phyloP scores from a whole-genome alignment of 1,284 basidiomycete species.

The Ustilago xerochloae region DNA sequence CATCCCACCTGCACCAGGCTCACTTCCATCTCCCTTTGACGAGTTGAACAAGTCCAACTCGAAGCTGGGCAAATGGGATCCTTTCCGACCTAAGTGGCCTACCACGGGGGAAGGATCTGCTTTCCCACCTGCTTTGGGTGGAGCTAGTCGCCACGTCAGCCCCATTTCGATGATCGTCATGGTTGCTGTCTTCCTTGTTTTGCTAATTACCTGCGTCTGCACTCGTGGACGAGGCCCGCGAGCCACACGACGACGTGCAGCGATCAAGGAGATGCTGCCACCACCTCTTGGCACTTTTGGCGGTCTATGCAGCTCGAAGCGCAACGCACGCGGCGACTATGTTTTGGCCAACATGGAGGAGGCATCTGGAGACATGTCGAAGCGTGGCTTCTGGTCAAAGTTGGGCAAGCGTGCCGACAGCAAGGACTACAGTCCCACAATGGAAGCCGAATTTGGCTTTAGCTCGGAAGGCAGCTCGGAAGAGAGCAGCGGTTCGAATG shows the following conservation, averaged over 20 bases:
- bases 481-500: conserved; percentile 37
- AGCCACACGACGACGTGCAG: conserved; percentile 42
- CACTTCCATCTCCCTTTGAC: conserved; percentile 44
- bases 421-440: conserved; percentile 42
- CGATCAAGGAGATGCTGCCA: conserved; percentile 50
- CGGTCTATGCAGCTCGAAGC: conserved; percentile 41
- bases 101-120: conserved; percentile 48
- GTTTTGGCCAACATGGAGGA: conserved; percentile 63
- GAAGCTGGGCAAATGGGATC: conserved; percentile 44
- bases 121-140: conserved; percentile 36
- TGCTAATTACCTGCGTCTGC: conserved; percentile 47
- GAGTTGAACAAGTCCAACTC: conserved; percentile 38
- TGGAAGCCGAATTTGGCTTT: conserved; percentile 49
- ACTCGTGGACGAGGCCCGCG: conserved; percentile 49
- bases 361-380: conserved; percentile 28
- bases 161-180: conserved; percentile 34
- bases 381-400: conserved; percentile 44
- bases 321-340: conserved; percentile 54
- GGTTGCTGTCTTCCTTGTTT: conserved; percentile 40
- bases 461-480: conserved; percentile 49
- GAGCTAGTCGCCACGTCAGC: conserved; percentile 28
- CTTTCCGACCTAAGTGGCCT: conserved; percentile 42
- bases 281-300: conserved; percentile 51
- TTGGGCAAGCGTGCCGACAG: conserved; percentile 36
- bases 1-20: conserved; percentile 51